phyloP scores from a whole-genome alignment of 345 rosid genomes.

The Cochlearia excelsa region DNA sequence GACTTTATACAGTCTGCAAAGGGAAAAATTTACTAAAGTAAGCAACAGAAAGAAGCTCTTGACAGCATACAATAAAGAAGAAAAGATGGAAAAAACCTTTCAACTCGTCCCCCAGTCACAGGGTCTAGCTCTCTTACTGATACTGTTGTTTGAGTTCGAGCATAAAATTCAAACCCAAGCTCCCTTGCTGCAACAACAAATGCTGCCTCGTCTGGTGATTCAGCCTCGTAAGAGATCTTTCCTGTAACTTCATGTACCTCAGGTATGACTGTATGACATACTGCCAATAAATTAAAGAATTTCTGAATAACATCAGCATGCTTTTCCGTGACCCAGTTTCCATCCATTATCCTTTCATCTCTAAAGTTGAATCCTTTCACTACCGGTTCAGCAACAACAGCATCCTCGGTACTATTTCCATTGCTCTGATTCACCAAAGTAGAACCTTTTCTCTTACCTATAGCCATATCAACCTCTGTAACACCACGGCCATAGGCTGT shows the following conservation, averaged over 20 bases:
- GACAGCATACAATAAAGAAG: constrained; percentile 10
- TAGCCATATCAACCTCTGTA: constrained; percentile 83
- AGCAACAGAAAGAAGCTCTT: constrained; percentile 12
- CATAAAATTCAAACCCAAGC: constrained; percentile 78
- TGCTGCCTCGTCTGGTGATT: constrained; percentile 94
- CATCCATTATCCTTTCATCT: constrained; percentile 78
- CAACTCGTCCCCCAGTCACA: constrained; percentile 52
- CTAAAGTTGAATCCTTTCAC: constrained; percentile 85
- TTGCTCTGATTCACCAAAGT: constrained; percentile 35
- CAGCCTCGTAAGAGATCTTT: constrained; percentile 82
- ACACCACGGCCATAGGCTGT: constrained; percentile 76
- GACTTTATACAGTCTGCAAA: constrained; percentile 68
- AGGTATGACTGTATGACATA: constrained; percentile 94
- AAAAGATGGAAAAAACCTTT: constrained; percentile 49
- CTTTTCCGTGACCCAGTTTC: constrained; percentile 70
- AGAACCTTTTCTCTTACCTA: constrained; percentile 53
- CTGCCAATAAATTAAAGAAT: constrained; percentile 69
- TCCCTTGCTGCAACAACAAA: constrained; percentile 97
- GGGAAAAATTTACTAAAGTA: constrained; percentile 10
- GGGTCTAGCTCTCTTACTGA: constrained; percentile 59
- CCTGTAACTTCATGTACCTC: constrained; percentile 79
- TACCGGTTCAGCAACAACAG: constrained; percentile 32
- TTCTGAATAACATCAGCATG: constrained; percentile 59
- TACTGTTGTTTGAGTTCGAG: constrained; percentile 72
- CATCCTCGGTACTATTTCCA: constrained; percentile 34